Percentiles rank a stretch among this genome's conserved stretches.
These are phyloP conservation scores for Neurospora sp. DNA, from an alignment of 495 filamentous ascomycete species.

Conservation along the genomic window DNA sequence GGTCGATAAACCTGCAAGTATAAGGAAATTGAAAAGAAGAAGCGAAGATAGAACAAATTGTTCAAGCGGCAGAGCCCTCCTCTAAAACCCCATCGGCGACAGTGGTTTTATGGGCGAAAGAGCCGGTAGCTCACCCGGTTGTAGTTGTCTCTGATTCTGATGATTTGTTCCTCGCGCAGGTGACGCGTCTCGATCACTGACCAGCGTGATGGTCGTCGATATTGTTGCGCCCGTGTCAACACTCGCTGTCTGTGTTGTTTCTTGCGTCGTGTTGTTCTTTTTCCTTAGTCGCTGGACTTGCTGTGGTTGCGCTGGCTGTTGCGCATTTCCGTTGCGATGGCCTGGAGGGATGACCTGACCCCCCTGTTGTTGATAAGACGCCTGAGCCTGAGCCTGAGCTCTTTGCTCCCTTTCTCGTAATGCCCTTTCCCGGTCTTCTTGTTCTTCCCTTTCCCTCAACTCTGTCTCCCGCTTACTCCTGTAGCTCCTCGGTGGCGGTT, in stretches of 20 bases:
- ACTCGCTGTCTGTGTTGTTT: conserved; percentile 3
- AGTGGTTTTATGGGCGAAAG: conserved; percentile 65
- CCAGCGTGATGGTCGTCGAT: conserved; percentile 33
- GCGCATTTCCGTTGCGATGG: neutral
- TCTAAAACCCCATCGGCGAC: conserved; percentile 53
- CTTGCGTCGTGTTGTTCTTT: conserved; percentile 20
- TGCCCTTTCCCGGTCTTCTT: conserved; percentile 3
- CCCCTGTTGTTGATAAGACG: conserved; percentile 9
- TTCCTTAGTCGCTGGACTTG: conserved; percentile 27
- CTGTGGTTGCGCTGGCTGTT: conserved; percentile 15
- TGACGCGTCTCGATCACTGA: conserved; percentile 28
- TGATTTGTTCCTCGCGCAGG: conserved; percentile 18
- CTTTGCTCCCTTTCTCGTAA: neutral
- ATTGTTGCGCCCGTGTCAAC: conserved; percentile 24
- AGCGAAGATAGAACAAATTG: neutral
- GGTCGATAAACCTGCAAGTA: neutral
- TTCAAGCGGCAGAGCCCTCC: neutral
- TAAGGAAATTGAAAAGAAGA: neutral
- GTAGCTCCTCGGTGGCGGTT: conserved; percentile 31
- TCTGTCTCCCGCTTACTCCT: conserved; percentile 1
- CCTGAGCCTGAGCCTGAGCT: conserved; percentile 2
- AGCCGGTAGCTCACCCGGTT: conserved; percentile 31
- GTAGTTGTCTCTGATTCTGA: neutral
- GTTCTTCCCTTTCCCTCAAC: neutral
- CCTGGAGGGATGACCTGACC: neutral